Base-by-base conservation (phyloP, 2,329 filamentous ascomycete genomes). In the Fusarium sp. region DNA sequence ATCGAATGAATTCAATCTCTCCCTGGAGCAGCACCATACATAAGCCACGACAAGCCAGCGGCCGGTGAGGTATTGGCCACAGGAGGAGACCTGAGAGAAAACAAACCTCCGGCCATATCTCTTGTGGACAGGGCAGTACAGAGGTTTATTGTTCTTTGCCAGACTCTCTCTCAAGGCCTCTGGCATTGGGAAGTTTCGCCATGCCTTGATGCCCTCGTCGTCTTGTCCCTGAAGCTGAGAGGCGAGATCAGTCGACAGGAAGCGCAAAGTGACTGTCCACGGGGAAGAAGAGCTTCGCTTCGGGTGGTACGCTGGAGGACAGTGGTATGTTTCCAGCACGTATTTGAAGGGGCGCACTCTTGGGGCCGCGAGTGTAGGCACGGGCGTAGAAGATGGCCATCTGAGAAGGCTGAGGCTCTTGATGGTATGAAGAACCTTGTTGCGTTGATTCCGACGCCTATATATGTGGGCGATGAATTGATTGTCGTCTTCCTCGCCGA, bases 31-130 rank as follows among this genome's bases (percentile, higher is more conserved):
- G 24, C 47, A 51, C 29, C 29, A 51, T 8, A 51, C 31, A n/a
- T 42, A 35, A 3, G 47, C 47, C 6, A 50, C 31, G 22, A 36
- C 29, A 19, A 41, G 47, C 47, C 47, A 50, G 7, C 36, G 47
- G 7, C 47, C 47, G 5, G 10, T 35, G 22, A 50, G 46, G 11
- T 41, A 40, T 1, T 34, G 7, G 19, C 7, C 7, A 5, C n/a
- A n/a, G 8, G 5, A 4, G 19, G 46, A 49, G 2, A 39, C 6
- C 28, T 49, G 22, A 2, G 46, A 49, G 38, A 49, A 41, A 10
- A 49, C n/a, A 3, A 32, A 19, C 5, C 46, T 24, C 7, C 28
- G 46, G 12, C 47, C n/a, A 10, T 22, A 24, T 8, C 24, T 42
- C 11, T 22, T 11, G 2, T 6, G 3, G 7, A 6, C 4, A 4